Evolutionary conservation across 2,329 filamentous ascomycete genomes (phyloP).

Genomic region (Pestalotiopsis sp.): DNA sequence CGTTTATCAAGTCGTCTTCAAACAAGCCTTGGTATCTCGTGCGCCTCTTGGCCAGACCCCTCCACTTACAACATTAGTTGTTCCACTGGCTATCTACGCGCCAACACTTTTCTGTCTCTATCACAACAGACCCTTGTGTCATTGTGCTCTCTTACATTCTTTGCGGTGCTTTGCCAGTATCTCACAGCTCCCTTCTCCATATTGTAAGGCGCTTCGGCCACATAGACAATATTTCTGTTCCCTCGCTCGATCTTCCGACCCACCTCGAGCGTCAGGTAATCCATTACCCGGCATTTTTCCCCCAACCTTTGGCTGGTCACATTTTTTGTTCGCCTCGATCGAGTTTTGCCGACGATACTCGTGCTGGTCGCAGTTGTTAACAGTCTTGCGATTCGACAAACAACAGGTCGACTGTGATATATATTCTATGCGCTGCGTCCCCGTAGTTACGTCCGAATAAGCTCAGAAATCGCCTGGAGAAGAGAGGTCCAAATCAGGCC

Average conservation of each 20-base stretch:
- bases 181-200: background rate
- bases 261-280: slow-evolving; percentile 2
- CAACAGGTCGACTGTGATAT: background rate
- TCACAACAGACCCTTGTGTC: background rate
- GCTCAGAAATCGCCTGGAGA: background rate
- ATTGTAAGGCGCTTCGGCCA: background rate
- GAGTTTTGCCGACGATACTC: background rate
- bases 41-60: background rate
- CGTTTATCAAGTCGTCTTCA: slow-evolving; percentile 4
- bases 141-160: background rate
- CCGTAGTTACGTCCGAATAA: background rate
- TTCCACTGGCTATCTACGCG: background rate
- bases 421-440: background rate
- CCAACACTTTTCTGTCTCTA: background rate
- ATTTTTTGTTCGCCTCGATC: background rate
- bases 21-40: background rate
- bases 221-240: background rate
- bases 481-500: background rate
- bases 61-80: background rate
- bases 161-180: background rate
- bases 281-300: background rate
- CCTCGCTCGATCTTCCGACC: background rate
- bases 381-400: background rate
- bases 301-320: background rate
- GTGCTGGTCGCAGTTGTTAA: background rate